Conservation (phyloP, 805 yeast genomes). For the Kuraishia ogatae region DNA sequence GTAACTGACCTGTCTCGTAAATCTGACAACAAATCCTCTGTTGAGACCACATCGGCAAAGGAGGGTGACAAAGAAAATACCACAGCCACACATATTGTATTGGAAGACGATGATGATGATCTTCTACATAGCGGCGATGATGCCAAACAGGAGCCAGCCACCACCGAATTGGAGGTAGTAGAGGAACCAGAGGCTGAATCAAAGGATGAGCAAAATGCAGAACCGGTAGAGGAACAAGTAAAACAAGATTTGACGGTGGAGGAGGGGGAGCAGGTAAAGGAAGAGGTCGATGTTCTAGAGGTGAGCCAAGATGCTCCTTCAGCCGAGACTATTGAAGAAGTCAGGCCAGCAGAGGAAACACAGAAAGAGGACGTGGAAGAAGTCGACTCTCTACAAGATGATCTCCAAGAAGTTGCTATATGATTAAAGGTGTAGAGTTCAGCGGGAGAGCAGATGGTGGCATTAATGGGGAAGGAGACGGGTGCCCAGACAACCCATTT, state of each 20-base stretch:
- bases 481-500: too few relatives aligned
- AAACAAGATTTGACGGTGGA: too few relatives aligned
- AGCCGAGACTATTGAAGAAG: background rate
- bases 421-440: background rate
- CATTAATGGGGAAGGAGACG: too few relatives aligned
- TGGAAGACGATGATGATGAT: background rate
- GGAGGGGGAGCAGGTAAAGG: too few relatives aligned
- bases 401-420: background rate
- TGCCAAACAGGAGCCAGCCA: background rate
- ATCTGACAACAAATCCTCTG: constrained; percentile 7
- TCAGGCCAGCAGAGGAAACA: background rate
- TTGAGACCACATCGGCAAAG: background rate
- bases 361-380: constrained; percentile 12
- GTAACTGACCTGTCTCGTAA: constrained; percentile 7
- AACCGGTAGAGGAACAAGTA: background rate
- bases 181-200: background rate
- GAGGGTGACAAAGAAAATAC: background rate
- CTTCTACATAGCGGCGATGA: background rate
- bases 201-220: background rate
- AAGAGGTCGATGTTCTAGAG: too few relatives aligned
- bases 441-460: background rate
- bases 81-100: background rate
- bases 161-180: constrained; percentile 10
- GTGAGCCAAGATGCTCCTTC: background rate
- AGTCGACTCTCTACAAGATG: background rate